Base-by-base conservation (phyloP, 139 green algal species). In the Closterium sp. region DNA sequence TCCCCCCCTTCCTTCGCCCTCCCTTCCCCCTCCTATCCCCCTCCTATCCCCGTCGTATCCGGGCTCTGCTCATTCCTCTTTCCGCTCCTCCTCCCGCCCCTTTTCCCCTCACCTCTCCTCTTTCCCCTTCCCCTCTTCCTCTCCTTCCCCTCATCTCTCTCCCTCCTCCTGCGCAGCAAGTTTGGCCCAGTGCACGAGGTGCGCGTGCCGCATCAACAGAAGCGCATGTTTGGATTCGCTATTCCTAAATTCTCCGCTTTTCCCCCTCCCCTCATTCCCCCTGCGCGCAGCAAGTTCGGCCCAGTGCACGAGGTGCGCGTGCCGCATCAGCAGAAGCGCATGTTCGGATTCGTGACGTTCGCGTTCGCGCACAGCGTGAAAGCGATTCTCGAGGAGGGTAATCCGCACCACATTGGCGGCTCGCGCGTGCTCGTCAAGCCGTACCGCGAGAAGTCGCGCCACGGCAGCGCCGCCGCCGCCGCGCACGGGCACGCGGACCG, bases 321-420 rank as follows among this genome's bases (percentile, higher is more conserved):
- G 70, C 89, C 89, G 13, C 89, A 90, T n/a, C 89, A 92, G 89
- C 89, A 92, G 89, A 90, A 92, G 79, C 89, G 89, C 73, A 92
- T 92, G 89, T 92, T 92, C 38, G 89, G 89, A 17, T 92, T 92
- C 79, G 89, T 92, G 1, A 92, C 89, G 29, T 92, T 92, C 31
- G 29, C 31, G 9, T 90, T 31, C 79, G 28, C 89, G n/a, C n/a
- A 38, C 42, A 90, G 30, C 27, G 89, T 90, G 38, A 30, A 31
- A 19, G 73, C 79, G 5, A 90, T 90, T n/a, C 70, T 92, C 24
- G 70, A 31, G 13, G 89, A 90, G 38, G 79, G 38, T 19, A 92
- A 92, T 29, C 89, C 89, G 29, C 89, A 92, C 79, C 31, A 90
- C 34, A 92, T 92, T 17, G 27, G 31, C 79, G 79, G 11, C 31